Conservation (phyloP, 192 early-diverging fungal genomes). For the Martensiomyces pterosporus region DNA sequence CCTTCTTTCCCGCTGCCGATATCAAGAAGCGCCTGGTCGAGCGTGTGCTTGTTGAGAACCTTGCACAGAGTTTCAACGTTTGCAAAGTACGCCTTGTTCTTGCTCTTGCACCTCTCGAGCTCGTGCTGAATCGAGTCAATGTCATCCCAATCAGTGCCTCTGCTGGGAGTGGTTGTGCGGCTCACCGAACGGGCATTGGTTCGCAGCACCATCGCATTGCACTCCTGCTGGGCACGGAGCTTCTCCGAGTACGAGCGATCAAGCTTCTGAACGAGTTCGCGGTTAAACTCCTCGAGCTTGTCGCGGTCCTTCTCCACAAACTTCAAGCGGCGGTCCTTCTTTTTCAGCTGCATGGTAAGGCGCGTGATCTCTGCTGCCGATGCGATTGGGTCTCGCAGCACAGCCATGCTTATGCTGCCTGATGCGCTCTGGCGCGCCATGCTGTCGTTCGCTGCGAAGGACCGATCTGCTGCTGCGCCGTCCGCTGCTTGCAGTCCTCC, state of each 20-base stretch:
- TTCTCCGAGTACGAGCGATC: slow-evolving; percentile 29
- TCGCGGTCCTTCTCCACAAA: slow-evolving; percentile 9
- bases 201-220: slow-evolving; percentile 15
- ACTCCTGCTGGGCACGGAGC: slow-evolving; percentile 21
- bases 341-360: slow-evolving; percentile 11
- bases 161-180: slow-evolving; percentile 22
- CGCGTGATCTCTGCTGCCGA: slow-evolving; percentile 20
- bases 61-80: slow-evolving; percentile 28
- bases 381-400: slow-evolving; percentile 11
- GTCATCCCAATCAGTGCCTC: slow-evolving; percentile 44
- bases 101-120: slow-evolving; percentile 20
- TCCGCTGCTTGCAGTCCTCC: too few species aligned
- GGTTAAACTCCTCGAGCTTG: slow-evolving; percentile 27
- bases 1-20: not conserved
- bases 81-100: slow-evolving; percentile 26
- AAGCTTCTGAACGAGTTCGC: slow-evolving; percentile 22
- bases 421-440: too few species aligned
- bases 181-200: slow-evolving; percentile 12
- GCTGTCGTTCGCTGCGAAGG: too few species aligned
- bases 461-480: too few species aligned
- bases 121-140: slow-evolving; percentile 32
- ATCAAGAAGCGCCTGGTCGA: slow-evolving; percentile 20
- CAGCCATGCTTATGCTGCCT: slow-evolving; percentile 4
- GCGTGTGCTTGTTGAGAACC: slow-evolving; percentile 31
- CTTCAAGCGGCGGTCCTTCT: slow-evolving; percentile 9